Evolutionary conservation across 306 rosid species (phyloP).

Genomic region (Lablab purpureus): DNA sequence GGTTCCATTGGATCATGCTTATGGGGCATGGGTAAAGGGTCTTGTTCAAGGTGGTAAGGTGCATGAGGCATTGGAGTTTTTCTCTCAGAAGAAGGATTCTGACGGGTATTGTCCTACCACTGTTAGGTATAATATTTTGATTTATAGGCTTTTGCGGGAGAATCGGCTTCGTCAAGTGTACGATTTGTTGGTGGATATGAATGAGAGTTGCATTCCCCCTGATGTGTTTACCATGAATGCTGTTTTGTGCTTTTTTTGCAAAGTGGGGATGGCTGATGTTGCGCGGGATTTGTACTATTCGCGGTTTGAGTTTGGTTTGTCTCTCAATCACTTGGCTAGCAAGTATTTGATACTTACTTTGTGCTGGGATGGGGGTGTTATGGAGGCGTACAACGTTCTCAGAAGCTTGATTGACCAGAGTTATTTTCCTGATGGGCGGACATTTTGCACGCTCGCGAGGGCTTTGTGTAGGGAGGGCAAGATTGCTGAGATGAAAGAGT

Average conservation of each 20-base stretch:
- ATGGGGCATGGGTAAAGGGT: conserved; percentile 64
- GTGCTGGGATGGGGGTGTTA: conserved; percentile 63
- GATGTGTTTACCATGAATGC: conserved; percentile 73
- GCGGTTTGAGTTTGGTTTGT: conserved; percentile 63
- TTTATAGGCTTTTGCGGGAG: conserved; percentile 71
- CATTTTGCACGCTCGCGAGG: conserved; percentile 59
- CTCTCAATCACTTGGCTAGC: conserved; percentile 66
- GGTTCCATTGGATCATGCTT: conserved; percentile 53
- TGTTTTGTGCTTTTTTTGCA: conserved; percentile 84
- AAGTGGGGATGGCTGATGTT: conserved; percentile 73
- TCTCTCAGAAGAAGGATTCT: conserved; percentile 51
- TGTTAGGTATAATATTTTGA: conserved; percentile 64
- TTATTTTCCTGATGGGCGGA: conserved; percentile 59
- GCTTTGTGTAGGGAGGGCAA: conserved; percentile 65
- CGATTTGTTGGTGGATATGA: conserved; percentile 85
- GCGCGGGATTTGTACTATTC: conserved; percentile 67
- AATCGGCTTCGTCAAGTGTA: conserved; percentile 62
- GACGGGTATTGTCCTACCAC: conserved; percentile 66
- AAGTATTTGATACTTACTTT: conserved; percentile 74
- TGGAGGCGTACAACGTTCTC: conserved; percentile 62
- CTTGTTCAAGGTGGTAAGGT: conserved; percentile 69
- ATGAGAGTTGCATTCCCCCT: conserved; percentile 59
- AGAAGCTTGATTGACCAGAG: conserved; percentile 52
- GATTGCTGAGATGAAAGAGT: conserved; percentile 78
- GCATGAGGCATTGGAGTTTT: conserved; percentile 67